Base-by-base conservation (phyloP, 2,329 filamentous ascomycete genomes). In the Beauveria medogensis region DNA sequence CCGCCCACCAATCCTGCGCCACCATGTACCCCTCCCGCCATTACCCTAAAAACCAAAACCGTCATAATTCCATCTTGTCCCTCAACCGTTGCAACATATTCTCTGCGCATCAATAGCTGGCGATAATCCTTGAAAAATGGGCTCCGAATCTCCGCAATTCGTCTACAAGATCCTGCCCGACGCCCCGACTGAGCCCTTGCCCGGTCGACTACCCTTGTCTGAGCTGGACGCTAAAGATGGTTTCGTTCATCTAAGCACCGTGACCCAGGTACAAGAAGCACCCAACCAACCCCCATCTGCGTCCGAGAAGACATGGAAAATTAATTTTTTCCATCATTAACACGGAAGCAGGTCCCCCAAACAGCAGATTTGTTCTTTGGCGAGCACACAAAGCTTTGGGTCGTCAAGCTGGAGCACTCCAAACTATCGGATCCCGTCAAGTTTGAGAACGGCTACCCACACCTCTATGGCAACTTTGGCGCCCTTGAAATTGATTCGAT, bases 81-180 rank as follows among this genome's bases (percentile, higher is more conserved):
- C n/a, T 24, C 18, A 30, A 26, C 26, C 10, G 40, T 22, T 41
- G 48, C 48, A 51, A 43, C 47, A 47, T 28, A 22, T 2, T 12
- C 22, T 41, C 18, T 43, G 24, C 9, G 3, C 46, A 22, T 22
- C 22, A 51, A 2, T 50, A 18, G 12, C 9, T 34, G 5, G 7
- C 41, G 18, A 26, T 24, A 6, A n/a, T 48, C 43, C 18, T 20
- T 48, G 48, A 51, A 68, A 48, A 37, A 73, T 73, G 71, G 55
- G 68, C 63, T 55, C 71, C 65, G 53, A 71, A 60, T 52, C 73
- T 68, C 62, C 78, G 70, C 55, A 66, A 67, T 82, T 75, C 64
- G 72, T 87, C 64, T 87, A 86, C 77, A 87, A 87, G 67, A 87
- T 87, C 67, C 71, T 84, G 43, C 79, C 82, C 30, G 65, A 71